Evolutionary conservation across 371 early-diverging fungal genomes (phyloP).

Genomic region (Zychaea mexicana): DNA sequence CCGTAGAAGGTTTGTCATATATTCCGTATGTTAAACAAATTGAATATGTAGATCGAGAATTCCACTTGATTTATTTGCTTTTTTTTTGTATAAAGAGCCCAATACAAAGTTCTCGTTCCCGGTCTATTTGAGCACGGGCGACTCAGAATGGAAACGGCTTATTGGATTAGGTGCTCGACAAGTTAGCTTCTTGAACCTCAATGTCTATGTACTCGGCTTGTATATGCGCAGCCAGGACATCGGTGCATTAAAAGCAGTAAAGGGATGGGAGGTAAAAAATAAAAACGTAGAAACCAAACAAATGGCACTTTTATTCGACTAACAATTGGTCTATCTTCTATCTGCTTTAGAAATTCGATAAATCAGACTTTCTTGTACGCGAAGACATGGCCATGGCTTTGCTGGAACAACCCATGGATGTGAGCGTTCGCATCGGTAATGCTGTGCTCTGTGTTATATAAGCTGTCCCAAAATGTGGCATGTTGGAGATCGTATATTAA

Average conservation of each 20-base stretch:
- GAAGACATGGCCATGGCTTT: constrained; percentile 34
- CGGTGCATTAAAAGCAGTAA: constrained; percentile 19
- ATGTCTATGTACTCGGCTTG: constrained; percentile 68
- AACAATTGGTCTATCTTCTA: too few species aligned
- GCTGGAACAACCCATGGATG: constrained; percentile 45
- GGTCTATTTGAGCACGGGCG: constrained; percentile 28
- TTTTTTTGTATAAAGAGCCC: constrained; percentile 29
- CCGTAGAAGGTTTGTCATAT: constrained; percentile 35
- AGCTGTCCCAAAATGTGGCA: background rate
- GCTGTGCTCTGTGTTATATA: too few species aligned
- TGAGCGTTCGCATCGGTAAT: constrained; percentile 51
- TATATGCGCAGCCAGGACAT: constrained; percentile 59
- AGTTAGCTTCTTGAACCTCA: constrained; percentile 69
- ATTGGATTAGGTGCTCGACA: constrained; percentile 71
- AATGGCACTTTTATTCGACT: too few species aligned
- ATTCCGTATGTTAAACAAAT: background rate
- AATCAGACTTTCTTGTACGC: constrained; percentile 33
- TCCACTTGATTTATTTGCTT: background rate
- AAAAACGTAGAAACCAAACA: background rate
- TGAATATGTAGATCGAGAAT: too few species aligned
- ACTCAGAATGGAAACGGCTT: constrained; percentile 43
- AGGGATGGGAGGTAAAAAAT: constrained; percentile 40
- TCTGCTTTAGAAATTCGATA: constrained; percentile 43
- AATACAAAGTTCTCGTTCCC: constrained; percentile 39
- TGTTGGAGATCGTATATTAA: background rate